Base-by-base conservation (phyloP, 73 alveolate genomes). In the Paramecium sonneborni region DNA sequence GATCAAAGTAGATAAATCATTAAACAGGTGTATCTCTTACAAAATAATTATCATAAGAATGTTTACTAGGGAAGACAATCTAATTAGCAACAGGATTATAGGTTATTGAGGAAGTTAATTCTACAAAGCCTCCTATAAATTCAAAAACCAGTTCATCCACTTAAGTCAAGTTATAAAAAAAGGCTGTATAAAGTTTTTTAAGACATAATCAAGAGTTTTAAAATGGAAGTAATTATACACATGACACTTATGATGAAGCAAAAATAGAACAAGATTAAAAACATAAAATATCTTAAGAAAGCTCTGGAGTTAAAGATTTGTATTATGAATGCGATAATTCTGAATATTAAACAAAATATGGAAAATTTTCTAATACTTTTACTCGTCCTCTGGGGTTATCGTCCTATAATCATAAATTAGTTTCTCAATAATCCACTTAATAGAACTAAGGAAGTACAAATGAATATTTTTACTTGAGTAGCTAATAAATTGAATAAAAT, bases 311-410 rank as follows among this genome's bases (percentile, higher is more conserved):
- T 35, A 14, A 74, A 20, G 55, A 74, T n/a, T 21, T 35, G 20
- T 32, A 74, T 74, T 35, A 74, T 38, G 87, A 74, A 15, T 30
- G 37, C 5, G 68, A 52, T 15, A 52, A 52, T 52, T 52, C 68
- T 1, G 87, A 74, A 35, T 74, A 74, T 74, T 12, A 74, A 35
- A 74, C 62, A 4, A 74, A 74, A 74, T 74, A 74, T 35, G 87
- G 87, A 0, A 74, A 43, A 23, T 74, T 74, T 74, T 74, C 87
- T 9, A 74, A 43, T 37, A 32, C 87, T 32, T 74, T 74, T 74
- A 21, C 39, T 2, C 34, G 46, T 30, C 87, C 87, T 9, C 26
- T 74, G 30, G 87, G 87, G 3, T 15, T 74, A 30, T 74, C 87
- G 0, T 74, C 87, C 9, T 35, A 30, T 8, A 74, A 74, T 74